Percentiles rank a stretch among this genome's conserved stretches.
These are phyloP conservation scores for Kodamaea ohmeri DNA, from an alignment of 1,139 yeast species.

Conservation along the genomic window DNA sequence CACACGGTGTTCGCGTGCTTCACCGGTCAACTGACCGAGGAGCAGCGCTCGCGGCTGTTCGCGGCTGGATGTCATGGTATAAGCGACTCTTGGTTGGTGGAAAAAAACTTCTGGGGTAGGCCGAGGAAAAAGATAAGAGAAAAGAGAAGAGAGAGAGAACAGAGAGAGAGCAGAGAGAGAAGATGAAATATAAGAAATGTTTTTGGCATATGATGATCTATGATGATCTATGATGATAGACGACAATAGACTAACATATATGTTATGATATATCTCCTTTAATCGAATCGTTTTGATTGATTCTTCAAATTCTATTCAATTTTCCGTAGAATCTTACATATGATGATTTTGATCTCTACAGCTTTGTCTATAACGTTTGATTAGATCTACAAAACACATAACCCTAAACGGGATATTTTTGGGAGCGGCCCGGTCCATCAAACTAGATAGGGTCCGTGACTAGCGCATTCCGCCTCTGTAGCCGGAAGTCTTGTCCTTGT, in stretches of 20 bases:
- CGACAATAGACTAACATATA: no score
- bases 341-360: neutral
- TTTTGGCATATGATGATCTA: neutral
- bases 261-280: no score
- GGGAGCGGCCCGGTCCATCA: slow-evolving; percentile 1
- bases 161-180: neutral
- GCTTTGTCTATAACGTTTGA: slow-evolving; percentile 4
- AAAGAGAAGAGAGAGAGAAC: neutral
- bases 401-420: neutral
- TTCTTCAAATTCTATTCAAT: no score
- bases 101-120: slow-evolving; percentile 10
- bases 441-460: slow-evolving; percentile 1
- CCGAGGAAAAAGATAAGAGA: slow-evolving; percentile 1
- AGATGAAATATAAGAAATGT: no score
- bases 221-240: no score
- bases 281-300: no score
- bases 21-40: no score
- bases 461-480: slow-evolving; percentile 27
- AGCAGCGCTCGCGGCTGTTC: neutral
- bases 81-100: slow-evolving; percentile 27
- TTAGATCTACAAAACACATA: slow-evolving; percentile 3
- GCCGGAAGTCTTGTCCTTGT: slow-evolving; percentile 40
- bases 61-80: slow-evolving; percentile 18
- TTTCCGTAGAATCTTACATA: no score
- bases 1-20: slow-evolving; percentile 19